These are phyloP conservation scores for Gaeumannomyces tritici DNA, from an alignment of 2,329 filamentous ascomycete species.

Conservation along the genomic window DNA sequence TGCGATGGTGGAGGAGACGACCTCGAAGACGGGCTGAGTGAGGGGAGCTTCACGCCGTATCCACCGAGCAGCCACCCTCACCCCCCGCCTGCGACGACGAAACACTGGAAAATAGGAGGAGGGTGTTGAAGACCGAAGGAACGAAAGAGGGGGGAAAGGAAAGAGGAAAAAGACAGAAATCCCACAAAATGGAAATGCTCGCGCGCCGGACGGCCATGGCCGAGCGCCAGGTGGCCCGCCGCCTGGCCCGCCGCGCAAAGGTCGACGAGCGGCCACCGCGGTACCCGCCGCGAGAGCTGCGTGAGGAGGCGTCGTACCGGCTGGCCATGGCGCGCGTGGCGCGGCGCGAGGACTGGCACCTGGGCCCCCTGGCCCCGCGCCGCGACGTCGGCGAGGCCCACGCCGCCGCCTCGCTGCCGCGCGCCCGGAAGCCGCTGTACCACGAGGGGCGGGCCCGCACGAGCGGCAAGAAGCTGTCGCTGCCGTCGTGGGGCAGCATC, in stretches of 20 bases:
- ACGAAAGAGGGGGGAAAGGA: background rate
- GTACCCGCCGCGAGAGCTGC: slow-evolving; percentile 20
- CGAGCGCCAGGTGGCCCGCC: slow-evolving; percentile 50
- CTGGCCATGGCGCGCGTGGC: slow-evolving; percentile 29
- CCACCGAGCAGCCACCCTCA: slow-evolving; percentile 6
- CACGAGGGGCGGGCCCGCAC: background rate
- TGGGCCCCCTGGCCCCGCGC: slow-evolving; percentile 70
- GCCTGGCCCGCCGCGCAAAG: slow-evolving; percentile 17
- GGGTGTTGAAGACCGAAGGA: background rate
- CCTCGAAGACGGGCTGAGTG: background rate
- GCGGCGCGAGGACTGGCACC: slow-evolving; percentile 66
- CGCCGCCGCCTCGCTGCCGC: slow-evolving; percentile 24
- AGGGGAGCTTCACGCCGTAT: background rate
- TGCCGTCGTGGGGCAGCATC: background rate
- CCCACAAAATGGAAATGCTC: slow-evolving; percentile 59
- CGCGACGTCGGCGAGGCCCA: slow-evolving; percentile 51
- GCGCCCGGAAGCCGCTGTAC: background rate
- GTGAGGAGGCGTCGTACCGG: slow-evolving; percentile 19
- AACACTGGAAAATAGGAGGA: too few species aligned
- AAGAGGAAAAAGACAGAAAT: background rate
- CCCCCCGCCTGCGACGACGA: background rate
- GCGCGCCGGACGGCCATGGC: slow-evolving; percentile 57
- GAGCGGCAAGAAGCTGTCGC: too few species aligned
- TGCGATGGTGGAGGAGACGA: background rate
- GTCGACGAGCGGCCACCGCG: background rate